Percentiles rank a stretch among this genome's conserved stretches.
Conservation (phyloP, 306 rosid genomes). For the Cercis canadensis region DNA sequence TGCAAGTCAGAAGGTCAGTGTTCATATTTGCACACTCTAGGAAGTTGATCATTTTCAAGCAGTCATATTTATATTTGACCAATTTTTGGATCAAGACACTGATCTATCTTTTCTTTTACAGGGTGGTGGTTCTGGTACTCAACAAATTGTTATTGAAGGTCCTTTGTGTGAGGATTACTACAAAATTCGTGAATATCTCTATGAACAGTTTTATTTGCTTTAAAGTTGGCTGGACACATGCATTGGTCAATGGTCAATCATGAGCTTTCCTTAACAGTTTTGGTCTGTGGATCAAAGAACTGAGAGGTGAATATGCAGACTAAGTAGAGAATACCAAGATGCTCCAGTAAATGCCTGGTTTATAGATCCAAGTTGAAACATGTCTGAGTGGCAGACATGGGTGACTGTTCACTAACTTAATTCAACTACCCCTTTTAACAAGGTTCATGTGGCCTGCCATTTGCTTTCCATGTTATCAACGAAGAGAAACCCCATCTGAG, state of each 20-base stretch:
- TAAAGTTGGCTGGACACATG: constrained; percentile 36
- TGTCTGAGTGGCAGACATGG: too few species aligned
- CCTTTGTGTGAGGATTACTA: constrained; percentile 90
- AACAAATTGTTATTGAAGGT: constrained; percentile 91
- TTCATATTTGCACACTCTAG: constrained; percentile 22
- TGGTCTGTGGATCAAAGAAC: not conserved
- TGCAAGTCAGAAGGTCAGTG: constrained; percentile 80
- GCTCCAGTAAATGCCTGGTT: constrained; percentile 1
- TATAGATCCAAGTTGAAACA: constrained; percentile 18
- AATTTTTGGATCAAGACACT: constrained; percentile 29
- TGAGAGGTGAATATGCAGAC: too few species aligned
- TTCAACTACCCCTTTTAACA: too few species aligned
- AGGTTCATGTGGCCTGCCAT: too few species aligned
- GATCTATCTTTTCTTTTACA: constrained; percentile 34
- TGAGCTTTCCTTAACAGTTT: too few species aligned
- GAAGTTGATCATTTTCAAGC: constrained; percentile 9
- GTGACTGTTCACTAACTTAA: too few species aligned
- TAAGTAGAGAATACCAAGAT: not conserved
- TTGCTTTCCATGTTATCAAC: too few species aligned
- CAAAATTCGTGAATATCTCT: constrained; percentile 77
- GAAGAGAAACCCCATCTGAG: constrained; percentile 15
- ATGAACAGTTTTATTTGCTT: constrained; percentile 86
- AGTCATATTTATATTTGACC: not conserved
- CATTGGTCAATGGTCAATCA: constrained; percentile 16
- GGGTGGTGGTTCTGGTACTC: constrained; percentile 92